Evolutionary conservation across 345 rosid species (phyloP).

Genomic region (Syzygium oleosum): DNA sequence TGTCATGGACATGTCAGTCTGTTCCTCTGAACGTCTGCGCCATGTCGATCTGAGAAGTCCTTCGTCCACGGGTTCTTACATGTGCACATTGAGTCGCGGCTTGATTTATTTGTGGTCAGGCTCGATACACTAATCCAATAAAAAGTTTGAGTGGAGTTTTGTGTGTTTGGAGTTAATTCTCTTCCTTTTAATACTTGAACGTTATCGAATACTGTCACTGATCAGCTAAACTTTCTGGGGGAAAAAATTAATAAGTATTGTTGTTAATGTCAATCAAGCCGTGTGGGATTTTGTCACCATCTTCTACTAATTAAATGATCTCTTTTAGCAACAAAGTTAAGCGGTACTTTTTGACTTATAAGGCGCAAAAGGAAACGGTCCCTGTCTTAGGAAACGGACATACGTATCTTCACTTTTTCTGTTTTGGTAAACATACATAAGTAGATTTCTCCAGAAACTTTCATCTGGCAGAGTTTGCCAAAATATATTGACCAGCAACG

Average conservation of each 20-base stretch:
- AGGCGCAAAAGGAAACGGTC: too few relatives aligned
- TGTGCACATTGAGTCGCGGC: too few relatives aligned
- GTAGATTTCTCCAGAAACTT: too few relatives aligned
- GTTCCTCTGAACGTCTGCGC: too few relatives aligned
- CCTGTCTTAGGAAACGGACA: too few relatives aligned
- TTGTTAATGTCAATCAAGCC: neutral
- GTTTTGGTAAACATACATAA: neutral
- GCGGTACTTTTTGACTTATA: neutral
- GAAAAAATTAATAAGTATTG: too few relatives aligned
- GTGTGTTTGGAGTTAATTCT: neutral
- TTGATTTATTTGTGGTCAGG: too few relatives aligned
- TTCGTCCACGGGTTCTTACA: neutral
- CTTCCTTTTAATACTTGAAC: neutral
- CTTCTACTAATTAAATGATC: neutral
- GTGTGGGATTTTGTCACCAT: neutral
- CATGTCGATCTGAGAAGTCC: neutral
- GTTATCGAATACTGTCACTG: neutral
- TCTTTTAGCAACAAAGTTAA: neutral
- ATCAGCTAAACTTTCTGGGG: neutral
- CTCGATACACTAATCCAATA: too few relatives aligned
- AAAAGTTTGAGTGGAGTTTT: neutral
- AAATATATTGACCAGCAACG: neutral
- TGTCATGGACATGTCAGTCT: neutral
- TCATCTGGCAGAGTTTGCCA: too few relatives aligned
- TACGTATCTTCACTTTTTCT: neutral